A percentile compares a stretch with the other conserved stretches of the same genome.
phyloP scores from a whole-genome alignment of 148 eudicot species.

The Spergularia marina region DNA sequence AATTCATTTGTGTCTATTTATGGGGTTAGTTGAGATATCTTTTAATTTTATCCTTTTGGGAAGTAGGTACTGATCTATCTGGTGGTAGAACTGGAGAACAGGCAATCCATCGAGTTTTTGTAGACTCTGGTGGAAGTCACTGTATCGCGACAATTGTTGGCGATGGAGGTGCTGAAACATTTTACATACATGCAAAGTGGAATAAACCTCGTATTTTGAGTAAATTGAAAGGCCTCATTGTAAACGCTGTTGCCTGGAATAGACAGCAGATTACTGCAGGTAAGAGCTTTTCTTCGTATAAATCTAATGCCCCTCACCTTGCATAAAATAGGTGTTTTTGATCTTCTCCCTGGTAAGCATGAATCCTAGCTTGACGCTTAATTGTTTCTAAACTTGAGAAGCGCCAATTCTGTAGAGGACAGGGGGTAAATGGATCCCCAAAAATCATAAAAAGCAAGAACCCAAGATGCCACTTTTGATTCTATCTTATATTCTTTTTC shows the following conservation, averaged over 20 bases:
- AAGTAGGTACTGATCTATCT: conserved; percentile 81
- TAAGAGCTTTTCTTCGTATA: conserved; percentile 11
- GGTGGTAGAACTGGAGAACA: conserved; percentile 87
- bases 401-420: neutral
- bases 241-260: conserved; percentile 96
- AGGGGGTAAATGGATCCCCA: too few species aligned
- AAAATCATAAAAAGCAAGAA: neutral
- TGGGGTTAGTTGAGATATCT: too few species aligned
- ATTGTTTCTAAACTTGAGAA: neutral
- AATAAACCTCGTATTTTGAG: conserved; percentile 70
- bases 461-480: neutral
- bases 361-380: neutral
- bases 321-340: neutral
- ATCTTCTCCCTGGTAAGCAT: neutral
- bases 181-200: conserved; percentile 92
- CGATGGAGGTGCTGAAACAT: conserved; percentile 85
- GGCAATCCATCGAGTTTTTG: conserved; percentile 85
- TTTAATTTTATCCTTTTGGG: neutral
- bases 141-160: conserved; percentile 93
- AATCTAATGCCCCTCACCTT: neutral
- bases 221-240: conserved; percentile 77
- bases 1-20: too few species aligned
- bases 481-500: too few species aligned
- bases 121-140: conserved; percentile 96
- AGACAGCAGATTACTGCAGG: conserved; percentile 93